These are phyloP conservation scores for Leccinum broughii DNA, from an alignment of 768 basidiomycete species.

Conservation along the genomic window DNA sequence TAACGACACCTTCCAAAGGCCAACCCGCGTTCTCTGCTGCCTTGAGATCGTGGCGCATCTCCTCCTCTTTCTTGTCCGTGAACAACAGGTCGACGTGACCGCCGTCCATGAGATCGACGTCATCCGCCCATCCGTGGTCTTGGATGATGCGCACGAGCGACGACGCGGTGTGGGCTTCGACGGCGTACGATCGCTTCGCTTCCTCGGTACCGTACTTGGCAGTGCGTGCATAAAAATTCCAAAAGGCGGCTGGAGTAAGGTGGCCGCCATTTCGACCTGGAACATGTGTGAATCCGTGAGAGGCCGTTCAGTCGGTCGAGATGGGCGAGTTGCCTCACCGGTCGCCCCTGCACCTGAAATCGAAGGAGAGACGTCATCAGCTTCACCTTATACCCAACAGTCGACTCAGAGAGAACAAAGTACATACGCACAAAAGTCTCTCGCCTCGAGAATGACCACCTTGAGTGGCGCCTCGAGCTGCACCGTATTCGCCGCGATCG, in stretches of 20 bases:
- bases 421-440: slow-evolving; percentile 73
- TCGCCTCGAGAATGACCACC: slow-evolving; percentile 75
- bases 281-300: neutral
- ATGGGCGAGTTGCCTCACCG: slow-evolving; percentile 39
- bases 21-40: slow-evolving; percentile 56
- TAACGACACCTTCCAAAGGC: slow-evolving; percentile 43
- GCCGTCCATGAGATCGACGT: slow-evolving; percentile 63
- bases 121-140: slow-evolving; percentile 40
- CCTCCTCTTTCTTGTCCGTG: slow-evolving; percentile 43
- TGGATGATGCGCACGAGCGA: slow-evolving; percentile 52
- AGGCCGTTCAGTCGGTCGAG: neutral
- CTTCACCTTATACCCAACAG: neutral
- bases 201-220: slow-evolving; percentile 51
- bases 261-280: slow-evolving; percentile 81
- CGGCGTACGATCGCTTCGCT: slow-evolving; percentile 48
- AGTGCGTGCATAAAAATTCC: slow-evolving; percentile 42
- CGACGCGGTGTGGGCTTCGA: slow-evolving; percentile 59
- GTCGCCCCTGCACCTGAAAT: slow-evolving; percentile 71
- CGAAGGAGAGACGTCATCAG: neutral
- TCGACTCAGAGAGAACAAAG: neutral
- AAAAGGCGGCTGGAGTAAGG: slow-evolving; percentile 54
- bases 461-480: slow-evolving; percentile 34
- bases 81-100: slow-evolving; percentile 53
- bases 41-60: slow-evolving; percentile 45
- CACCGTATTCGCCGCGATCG: slow-evolving; percentile 6